A percentile compares a stretch with the other conserved stretches of the same genome.
phyloP scores from a whole-genome alignment of 129 eudicot genomes.

The Solidago caesia region DNA sequence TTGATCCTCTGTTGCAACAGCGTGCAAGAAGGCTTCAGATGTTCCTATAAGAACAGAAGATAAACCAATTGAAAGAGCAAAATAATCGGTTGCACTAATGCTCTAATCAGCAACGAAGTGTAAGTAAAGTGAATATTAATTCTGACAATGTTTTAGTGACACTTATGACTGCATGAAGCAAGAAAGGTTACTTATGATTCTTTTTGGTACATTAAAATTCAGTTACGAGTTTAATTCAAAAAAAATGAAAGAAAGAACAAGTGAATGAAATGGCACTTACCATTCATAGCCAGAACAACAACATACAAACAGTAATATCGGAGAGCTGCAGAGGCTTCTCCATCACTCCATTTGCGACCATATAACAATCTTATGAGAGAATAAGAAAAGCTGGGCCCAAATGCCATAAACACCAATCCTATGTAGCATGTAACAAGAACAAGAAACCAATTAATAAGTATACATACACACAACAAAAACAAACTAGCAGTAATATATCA shows the following conservation, averaged over 20 bases:
- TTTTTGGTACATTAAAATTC: neutral
- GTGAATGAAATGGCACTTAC: slow-evolving; percentile 30
- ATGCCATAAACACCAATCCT: slow-evolving; percentile 84
- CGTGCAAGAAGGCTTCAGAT: slow-evolving; percentile 97
- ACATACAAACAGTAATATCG: slow-evolving; percentile 74
- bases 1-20: slow-evolving; percentile 85
- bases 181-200: slow-evolving; percentile 15
- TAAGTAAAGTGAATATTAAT: no score
- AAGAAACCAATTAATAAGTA: neutral
- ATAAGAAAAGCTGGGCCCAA: slow-evolving; percentile 98
- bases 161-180: no score
- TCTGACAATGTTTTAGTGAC: no score
- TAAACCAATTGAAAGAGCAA: neutral
- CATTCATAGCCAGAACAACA: slow-evolving; percentile 82
- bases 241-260: slow-evolving; percentile 15
- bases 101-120: neutral
- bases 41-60: slow-evolving; percentile 56
- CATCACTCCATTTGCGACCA: slow-evolving; percentile 97
- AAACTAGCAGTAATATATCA: slow-evolving; percentile 18
- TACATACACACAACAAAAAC: slow-evolving; percentile 9
- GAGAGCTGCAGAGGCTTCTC: slow-evolving; percentile 91
- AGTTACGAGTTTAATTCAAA: slow-evolving; percentile 10
- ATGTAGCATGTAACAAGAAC: slow-evolving; percentile 15
- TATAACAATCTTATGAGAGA: slow-evolving; percentile 82
- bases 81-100: slow-evolving; percentile 12